These are phyloP conservation scores for Mycocentrospora acerina DNA, from an alignment of 2,329 filamentous ascomycete species.

Conservation along the genomic window DNA sequence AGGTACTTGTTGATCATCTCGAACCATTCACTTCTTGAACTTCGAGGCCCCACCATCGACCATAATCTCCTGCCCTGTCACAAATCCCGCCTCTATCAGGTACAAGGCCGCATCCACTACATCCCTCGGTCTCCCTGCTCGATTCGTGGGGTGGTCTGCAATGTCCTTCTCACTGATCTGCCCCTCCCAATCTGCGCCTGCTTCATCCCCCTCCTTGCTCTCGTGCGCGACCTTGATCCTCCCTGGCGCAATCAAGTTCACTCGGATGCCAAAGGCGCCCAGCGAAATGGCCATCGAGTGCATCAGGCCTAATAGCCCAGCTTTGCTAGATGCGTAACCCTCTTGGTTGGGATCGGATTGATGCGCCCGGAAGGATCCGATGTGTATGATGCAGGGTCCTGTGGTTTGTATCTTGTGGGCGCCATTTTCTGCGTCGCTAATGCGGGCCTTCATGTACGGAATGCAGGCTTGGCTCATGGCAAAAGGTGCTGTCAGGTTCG, in stretches of 20 bases:
- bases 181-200: slow-evolving; percentile 42
- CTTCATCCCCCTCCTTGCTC: slow-evolving; percentile 48
- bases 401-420: slow-evolving; percentile 32
- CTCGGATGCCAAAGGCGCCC: slow-evolving; percentile 47
- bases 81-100: slow-evolving; percentile 42
- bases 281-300: slow-evolving; percentile 54
- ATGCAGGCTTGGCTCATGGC: slow-evolving; percentile 51
- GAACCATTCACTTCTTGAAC: slow-evolving; percentile 30
- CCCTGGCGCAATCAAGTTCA: slow-evolving; percentile 52
- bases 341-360: slow-evolving; percentile 52
- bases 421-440: slow-evolving; percentile 25
- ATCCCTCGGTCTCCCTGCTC: slow-evolving; percentile 50
- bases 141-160: slow-evolving; percentile 47
- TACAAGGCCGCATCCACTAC: slow-evolving; percentile 49
- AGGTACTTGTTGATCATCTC: too few relatives aligned
- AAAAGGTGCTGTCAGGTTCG: slow-evolving; percentile 51
- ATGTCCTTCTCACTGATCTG: slow-evolving; percentile 45
- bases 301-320: slow-evolving; percentile 53
- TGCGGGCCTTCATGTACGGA: slow-evolving; percentile 48
- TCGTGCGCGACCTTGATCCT: slow-evolving; percentile 52
- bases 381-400: slow-evolving; percentile 50
- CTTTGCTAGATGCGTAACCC: slow-evolving; percentile 55
- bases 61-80: slow-evolving; percentile 42
- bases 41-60: slow-evolving; percentile 41
- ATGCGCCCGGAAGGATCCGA: slow-evolving; percentile 50